Percentiles rank a stretch among this genome's conserved stretches.
phyloP scores from a whole-genome alignment of 495 filamentous ascomycete species.

The Penicillium chermesinum region DNA sequence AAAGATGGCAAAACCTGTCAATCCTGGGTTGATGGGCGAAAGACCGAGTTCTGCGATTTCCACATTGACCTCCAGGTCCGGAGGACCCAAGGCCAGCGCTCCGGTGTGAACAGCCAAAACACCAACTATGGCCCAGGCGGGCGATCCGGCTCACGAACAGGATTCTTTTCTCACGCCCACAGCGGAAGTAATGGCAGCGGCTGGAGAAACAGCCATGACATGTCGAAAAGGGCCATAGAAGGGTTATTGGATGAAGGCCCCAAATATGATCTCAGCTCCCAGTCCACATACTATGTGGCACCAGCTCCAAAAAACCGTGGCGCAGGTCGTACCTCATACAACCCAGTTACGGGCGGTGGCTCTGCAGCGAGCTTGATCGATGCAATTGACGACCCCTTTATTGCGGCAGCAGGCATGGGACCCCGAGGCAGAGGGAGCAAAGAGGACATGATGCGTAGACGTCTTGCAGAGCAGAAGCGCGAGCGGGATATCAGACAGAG shows the following conservation, averaged over 20 bases:
- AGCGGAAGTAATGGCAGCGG: constrained; percentile 3
- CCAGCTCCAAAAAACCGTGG: constrained; percentile 31
- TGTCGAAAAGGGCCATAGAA: not conserved
- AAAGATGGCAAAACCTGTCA: constrained; percentile 79
- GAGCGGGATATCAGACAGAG: constrained; percentile 76
- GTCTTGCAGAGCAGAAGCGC: constrained; percentile 65
- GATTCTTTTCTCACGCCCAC: constrained; percentile 40
- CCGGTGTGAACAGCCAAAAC: constrained; percentile 68
- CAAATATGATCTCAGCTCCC: constrained; percentile 55
- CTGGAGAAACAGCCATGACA: not conserved
- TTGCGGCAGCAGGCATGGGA: constrained; percentile 42
- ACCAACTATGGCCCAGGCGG: constrained; percentile 47
- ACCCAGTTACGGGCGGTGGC: constrained; percentile 24
- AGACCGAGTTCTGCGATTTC: constrained; percentile 89
- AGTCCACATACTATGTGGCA: constrained; percentile 56
- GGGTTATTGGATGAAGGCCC: constrained; percentile 42
- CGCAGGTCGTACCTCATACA: constrained; percentile 17
- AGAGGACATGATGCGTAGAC: constrained; percentile 63
- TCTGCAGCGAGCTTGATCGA: constrained; percentile 65
- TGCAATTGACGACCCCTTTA: constrained; percentile 54
- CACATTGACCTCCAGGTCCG: constrained; percentile 77
- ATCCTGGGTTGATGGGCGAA: constrained; percentile 78
- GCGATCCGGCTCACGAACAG: constrained; percentile 37
- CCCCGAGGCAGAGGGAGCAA: constrained; percentile 48
- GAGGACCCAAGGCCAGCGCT: constrained; percentile 62